A percentile compares a stretch with the other conserved stretches of the same genome.
phyloP scores from a whole-genome alignment of 331 rosid species.

The Pyrus hybrid region DNA sequence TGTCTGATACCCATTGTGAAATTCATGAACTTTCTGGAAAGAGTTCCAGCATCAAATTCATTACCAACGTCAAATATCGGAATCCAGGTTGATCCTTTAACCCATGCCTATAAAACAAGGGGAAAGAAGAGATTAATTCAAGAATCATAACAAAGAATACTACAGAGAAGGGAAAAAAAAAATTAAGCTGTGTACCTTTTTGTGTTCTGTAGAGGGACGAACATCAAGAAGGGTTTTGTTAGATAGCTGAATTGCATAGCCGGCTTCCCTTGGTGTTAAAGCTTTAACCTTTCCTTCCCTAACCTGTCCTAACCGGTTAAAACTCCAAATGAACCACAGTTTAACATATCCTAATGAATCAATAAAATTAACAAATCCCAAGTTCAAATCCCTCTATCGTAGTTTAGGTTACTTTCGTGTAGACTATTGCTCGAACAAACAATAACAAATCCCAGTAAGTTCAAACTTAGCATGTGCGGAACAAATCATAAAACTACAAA shows the following conservation, averaged over 20 bases:
- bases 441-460: background rate
- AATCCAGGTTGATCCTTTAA: slow-evolving; percentile 85
- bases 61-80: slow-evolving; percentile 71
- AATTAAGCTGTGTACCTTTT: slow-evolving; percentile 47
- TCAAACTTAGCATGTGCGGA: background rate
- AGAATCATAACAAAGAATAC: background rate
- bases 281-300: slow-evolving; percentile 77
- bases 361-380: background rate
- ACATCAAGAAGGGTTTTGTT: slow-evolving; percentile 87
- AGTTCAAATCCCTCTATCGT: background rate
- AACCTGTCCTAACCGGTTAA: slow-evolving; percentile 26
- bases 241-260: slow-evolving; percentile 88
- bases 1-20: slow-evolving; percentile 62
- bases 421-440: background rate
- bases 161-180: background rate
- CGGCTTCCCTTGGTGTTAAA: slow-evolving; percentile 86
- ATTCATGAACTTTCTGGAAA: slow-evolving; percentile 57
- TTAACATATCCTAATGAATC: background rate
- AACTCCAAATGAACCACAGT: background rate
- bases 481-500: background rate
- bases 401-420: background rate
- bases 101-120: slow-evolving; percentile 72
- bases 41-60: slow-evolving; percentile 45
- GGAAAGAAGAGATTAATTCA: background rate
- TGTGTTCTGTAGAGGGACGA: slow-evolving; percentile 78